phyloP scores from a whole-genome alignment of 805 yeast species.

The Komagataella phaffii region DNA sequence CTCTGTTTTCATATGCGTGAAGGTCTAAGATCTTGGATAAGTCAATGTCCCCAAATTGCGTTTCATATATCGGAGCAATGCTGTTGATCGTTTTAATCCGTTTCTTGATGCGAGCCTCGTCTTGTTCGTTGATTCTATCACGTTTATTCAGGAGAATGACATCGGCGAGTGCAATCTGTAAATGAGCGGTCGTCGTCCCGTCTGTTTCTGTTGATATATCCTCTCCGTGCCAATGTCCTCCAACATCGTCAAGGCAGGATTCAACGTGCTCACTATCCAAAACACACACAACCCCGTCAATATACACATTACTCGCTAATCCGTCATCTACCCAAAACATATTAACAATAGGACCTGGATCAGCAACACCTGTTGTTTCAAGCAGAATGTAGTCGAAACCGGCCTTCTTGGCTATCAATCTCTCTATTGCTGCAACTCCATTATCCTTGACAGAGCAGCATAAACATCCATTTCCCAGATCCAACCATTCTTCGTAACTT shows the following conservation, averaged over 20 bases:
- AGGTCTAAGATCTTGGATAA: conserved; percentile 57
- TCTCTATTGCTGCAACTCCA: conserved; percentile 90
- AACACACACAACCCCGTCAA: conserved; percentile 87
- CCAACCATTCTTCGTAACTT: conserved; percentile 85
- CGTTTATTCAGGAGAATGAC: conserved; percentile 66
- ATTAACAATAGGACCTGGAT: conserved; percentile 92
- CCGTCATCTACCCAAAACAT: conserved; percentile 98
- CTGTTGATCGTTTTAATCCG: conserved; percentile 47
- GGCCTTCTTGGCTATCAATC: conserved; percentile 55
- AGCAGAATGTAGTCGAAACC: conserved; percentile 78
- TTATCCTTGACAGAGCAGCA: conserved; percentile 94
- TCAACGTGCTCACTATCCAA: conserved; percentile 61
- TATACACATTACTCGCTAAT: conserved; percentile 65
- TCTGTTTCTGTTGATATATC: conserved; percentile 10
- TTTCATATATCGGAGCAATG: conserved; percentile 50
- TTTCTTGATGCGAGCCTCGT: conserved; percentile 15
- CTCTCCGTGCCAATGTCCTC: conserved; percentile 56
- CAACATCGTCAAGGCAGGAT: conserved; percentile 54
- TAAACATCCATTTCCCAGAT: conserved; percentile 90
- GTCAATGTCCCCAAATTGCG: conserved; percentile 67
- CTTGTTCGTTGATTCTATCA: conserved; percentile 31
- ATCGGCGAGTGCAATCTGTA: conserved; percentile 88
- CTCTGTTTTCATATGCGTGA: conserved; percentile 54
- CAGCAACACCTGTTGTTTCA: conserved; percentile 95
- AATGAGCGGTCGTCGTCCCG: conserved; percentile 61